Percentiles rank a stretch among this genome's conserved stretches.
Evolutionary conservation across 257 asterid species (phyloP).

Genomic region (Buddleja alternifolia): DNA sequence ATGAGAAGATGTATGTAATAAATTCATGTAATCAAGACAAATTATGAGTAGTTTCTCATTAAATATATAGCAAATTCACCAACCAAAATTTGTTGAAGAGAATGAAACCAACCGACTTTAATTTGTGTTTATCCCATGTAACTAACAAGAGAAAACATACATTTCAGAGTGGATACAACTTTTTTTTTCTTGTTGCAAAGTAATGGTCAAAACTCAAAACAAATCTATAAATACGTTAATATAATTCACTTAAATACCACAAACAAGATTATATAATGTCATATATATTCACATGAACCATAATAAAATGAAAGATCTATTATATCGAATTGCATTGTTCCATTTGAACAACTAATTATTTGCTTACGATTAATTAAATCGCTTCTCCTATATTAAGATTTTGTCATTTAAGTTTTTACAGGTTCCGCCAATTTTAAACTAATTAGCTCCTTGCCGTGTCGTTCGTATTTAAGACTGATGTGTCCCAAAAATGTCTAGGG

Average conservation of each 20-base stretch:
- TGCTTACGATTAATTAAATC: too few relatives aligned
- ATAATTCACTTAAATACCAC: not conserved
- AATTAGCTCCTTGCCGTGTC: too few relatives aligned
- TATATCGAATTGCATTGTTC: not conserved
- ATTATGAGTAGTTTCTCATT: too few relatives aligned
- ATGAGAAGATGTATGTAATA: not conserved
- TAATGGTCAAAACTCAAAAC: not conserved
- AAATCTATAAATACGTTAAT: not conserved
- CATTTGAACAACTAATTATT: too few relatives aligned
- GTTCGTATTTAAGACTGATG: too few relatives aligned
- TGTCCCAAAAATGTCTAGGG: too few relatives aligned
- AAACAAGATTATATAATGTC: not conserved
- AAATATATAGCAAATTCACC: not conserved
- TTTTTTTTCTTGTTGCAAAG: not conserved
- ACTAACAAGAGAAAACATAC: not conserved
- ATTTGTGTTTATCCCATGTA: not conserved
- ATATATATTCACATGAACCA: not conserved
- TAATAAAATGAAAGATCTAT: not conserved
- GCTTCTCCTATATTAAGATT: too few relatives aligned
- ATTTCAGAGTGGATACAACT: too few relatives aligned
- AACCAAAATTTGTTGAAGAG: not conserved
- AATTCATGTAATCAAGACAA: too few relatives aligned
- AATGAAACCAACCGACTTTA: not conserved
- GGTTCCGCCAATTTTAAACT: too few relatives aligned
- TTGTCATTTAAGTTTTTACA: too few relatives aligned